These are phyloP conservation scores for Ligustrum vulgare DNA, from an alignment of 257 asterid species.

Conservation along the genomic window DNA sequence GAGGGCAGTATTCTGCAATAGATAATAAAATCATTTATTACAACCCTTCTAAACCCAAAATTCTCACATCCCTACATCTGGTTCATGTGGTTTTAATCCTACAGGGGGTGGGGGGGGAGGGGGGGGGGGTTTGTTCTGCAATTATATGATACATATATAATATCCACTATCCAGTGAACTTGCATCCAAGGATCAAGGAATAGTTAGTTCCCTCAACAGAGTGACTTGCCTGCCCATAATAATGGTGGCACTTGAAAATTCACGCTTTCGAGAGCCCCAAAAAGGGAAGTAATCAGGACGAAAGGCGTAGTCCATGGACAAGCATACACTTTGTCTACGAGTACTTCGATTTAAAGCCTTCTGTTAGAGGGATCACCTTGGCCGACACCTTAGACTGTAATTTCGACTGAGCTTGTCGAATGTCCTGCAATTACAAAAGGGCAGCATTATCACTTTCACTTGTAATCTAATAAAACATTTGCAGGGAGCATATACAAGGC, in stretches of 20 bases:
- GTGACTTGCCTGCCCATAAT: not conserved
- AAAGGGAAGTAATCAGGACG: not conserved
- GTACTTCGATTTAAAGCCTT: conserved; percentile 86
- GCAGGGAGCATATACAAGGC: not conserved
- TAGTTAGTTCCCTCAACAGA: not conserved
- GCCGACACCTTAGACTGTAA: conserved; percentile 75
- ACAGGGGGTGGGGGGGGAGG: no score
- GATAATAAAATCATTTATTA: not conserved
- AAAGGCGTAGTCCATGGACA: not conserved
- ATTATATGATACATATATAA: no score
- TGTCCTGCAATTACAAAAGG: conserved; percentile 49
- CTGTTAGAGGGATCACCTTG: conserved; percentile 79
- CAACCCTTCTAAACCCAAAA: not conserved
- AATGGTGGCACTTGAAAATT: not conserved
- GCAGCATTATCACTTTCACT: not conserved
- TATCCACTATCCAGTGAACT: no score
- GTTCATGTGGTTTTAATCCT: not conserved
- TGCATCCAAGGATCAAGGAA: not conserved
- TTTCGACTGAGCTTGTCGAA: conserved; percentile 65
- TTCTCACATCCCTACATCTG: not conserved
- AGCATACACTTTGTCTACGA: conserved; percentile 18
- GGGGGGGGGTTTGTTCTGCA: no score
- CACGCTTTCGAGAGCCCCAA: not conserved
- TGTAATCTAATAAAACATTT: not conserved
- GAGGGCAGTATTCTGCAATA: no score